Base-by-base conservation (phyloP, 2,329 filamentous ascomycete genomes). In the Ceratocystis alfenasii region DNA sequence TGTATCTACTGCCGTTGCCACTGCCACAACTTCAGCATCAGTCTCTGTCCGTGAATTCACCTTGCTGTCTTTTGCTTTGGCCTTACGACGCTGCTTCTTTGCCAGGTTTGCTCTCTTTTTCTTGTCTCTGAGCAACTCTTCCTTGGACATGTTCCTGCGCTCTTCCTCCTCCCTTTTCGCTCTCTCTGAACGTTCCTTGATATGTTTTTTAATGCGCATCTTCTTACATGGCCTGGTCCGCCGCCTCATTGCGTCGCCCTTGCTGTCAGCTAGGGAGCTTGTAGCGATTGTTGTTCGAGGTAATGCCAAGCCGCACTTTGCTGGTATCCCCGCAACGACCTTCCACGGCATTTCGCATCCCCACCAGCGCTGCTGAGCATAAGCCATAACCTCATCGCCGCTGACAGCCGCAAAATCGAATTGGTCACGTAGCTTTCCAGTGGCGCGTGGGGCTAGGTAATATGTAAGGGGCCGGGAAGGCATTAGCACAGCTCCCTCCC, bases 331-430 rank as follows among this genome's bases (percentile, higher is more conserved):
- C 3, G 74, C 67, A 46, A 69, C 78, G 15, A 85, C 82, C 66
- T 78, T 78, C 84, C 84, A 87, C 1, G 83, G 83, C 69, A 82
- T 76, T 72, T 86, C 83, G 53, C 83, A 72, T 0, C 83, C 84
- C 83, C 83, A 86, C 5, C 76, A 76, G 65, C 78, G 75, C 69
- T 72, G 73, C 59, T 70, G 71, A n/a, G 78, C 78, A 68, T 76
- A 74, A 25, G 70, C 70, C 1, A 81, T 63, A 15, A 87, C 72
- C 15, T 82, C 78, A n/a, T 81, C 79, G 5, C 78, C 80, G 36
- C 73, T 79, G 10, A 87, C 74, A 2, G 84, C 81, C 2, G 77
- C 76, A 28, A 60, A 44, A 7, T 67, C 59, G 33, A 67, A 67
- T 46, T 65, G 62, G 36, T 61, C 41, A 60, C 72, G 74, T 70